Conservation (phyloP, 2,329 filamentous ascomycete genomes). For the Clonostachys chloroleuca region DNA sequence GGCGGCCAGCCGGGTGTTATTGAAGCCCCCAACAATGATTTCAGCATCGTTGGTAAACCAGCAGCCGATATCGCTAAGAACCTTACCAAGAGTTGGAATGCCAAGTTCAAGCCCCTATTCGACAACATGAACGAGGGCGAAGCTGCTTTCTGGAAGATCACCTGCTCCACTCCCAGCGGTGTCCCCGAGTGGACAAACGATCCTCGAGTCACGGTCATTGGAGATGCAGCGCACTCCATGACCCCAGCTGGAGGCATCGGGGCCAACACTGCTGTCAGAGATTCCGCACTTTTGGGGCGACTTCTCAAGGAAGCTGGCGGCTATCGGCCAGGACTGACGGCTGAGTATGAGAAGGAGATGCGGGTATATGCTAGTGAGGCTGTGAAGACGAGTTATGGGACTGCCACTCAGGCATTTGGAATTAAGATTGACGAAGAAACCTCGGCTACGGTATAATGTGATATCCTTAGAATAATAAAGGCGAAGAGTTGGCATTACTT, state of each 20-base stretch:
- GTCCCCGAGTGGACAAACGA: slow-evolving; percentile 58
- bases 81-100: slow-evolving; percentile 50
- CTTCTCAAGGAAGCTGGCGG: slow-evolving; percentile 48
- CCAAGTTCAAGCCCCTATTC: slow-evolving; percentile 49
- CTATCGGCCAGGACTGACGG: slow-evolving; percentile 45
- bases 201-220: slow-evolving; percentile 52
- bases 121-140: slow-evolving; percentile 52
- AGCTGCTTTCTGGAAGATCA: slow-evolving; percentile 64
- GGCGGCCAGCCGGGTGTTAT: slow-evolving; percentile 52
- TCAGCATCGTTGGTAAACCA: slow-evolving; percentile 47
- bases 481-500: not conserved
- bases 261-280: slow-evolving; percentile 36
- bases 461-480: not conserved
- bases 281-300: slow-evolving; percentile 48
- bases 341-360: slow-evolving; percentile 59
- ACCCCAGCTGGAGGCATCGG: slow-evolving; percentile 4
- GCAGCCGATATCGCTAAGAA: slow-evolving; percentile 55
- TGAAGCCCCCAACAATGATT: slow-evolving; percentile 53
- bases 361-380: slow-evolving; percentile 52
- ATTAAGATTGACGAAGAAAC: slow-evolving; percentile 38
- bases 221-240: slow-evolving; percentile 14
- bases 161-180: slow-evolving; percentile 53
- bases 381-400: slow-evolving; percentile 47
- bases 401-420: slow-evolving; percentile 36
- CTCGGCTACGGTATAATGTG: slow-evolving; percentile 1